Conservation (phyloP, 352 stramenopile species). For the Phytophthora constricta region DNA sequence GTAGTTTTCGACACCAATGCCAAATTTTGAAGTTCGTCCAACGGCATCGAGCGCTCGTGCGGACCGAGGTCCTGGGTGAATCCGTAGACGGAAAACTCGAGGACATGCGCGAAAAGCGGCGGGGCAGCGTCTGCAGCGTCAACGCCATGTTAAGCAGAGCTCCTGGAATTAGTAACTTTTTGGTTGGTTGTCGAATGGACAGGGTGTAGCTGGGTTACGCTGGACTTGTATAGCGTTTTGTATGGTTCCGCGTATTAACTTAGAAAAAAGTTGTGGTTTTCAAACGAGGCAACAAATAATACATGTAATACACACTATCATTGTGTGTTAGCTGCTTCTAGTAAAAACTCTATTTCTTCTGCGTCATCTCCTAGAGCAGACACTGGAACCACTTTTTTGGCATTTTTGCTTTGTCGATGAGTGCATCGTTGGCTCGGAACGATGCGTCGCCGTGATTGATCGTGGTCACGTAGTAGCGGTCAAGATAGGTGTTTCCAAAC, state of each 20-base stretch:
- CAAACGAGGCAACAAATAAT: no score
- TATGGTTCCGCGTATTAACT: no score
- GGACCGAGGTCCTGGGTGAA: neutral
- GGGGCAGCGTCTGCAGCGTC: neutral
- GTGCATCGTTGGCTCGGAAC: constrained; percentile 46
- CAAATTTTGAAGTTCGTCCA: neutral
- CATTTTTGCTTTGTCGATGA: constrained; percentile 47
- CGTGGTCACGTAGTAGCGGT: constrained; percentile 48
- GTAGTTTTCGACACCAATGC: constrained; percentile 5
- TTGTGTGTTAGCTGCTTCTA: no score
- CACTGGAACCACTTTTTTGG: constrained; percentile 66
- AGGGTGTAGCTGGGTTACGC: no score
- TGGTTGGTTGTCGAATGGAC: no score
- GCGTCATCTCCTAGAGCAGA: no score
- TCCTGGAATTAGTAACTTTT: no score
- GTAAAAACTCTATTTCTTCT: no score
- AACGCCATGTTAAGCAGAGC: no score
- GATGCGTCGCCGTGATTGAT: constrained; percentile 58
- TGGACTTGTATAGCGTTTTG: no score
- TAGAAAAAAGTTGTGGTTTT: no score
- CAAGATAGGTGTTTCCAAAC: constrained; percentile 39
- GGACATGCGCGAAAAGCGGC: neutral
- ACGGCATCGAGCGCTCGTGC: neutral
- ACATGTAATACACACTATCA: no score
- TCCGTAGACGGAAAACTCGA: neutral